Percentiles rank a stretch among this genome's conserved stretches.
Conservation (phyloP, 768 basidiomycete species). For the Tulasnella sp. region DNA sequence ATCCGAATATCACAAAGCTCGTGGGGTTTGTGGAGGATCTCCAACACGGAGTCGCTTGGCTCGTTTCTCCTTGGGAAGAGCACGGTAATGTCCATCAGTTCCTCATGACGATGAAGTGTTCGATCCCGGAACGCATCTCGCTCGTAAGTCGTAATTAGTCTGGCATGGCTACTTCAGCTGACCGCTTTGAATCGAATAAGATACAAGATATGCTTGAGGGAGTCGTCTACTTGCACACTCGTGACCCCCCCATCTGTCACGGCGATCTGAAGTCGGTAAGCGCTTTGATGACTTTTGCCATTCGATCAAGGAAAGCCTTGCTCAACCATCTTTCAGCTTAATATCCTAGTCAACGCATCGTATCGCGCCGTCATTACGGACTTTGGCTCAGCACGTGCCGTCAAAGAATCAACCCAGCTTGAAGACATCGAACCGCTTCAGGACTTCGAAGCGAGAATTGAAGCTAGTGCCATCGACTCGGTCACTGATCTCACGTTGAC, state of each 20-base stretch:
- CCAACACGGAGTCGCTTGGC: background rate
- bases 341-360: background rate
- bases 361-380: background rate
- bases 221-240: background rate
- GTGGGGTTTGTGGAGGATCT: background rate
- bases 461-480: background rate
- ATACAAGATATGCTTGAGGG: background rate
- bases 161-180: background rate
- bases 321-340: background rate
- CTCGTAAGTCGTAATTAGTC: background rate
- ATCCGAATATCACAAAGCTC: background rate
- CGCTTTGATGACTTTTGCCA: background rate
- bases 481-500: background rate
- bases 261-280: background rate
- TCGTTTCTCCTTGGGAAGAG: background rate
- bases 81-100: background rate
- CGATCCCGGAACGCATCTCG: background rate
- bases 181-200: background rate
- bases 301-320: background rate
- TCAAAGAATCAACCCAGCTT: background rate
- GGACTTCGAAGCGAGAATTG: background rate
- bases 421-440: background rate
- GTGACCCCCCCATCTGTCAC: background rate
- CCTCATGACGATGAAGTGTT: background rate
- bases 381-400: background rate